A percentile compares a stretch with the other conserved stretches of the same genome.
phyloP scores from a whole-genome alignment of 1,284 basidiomycete genomes.

The Ganoderma leucocontextum region DNA sequence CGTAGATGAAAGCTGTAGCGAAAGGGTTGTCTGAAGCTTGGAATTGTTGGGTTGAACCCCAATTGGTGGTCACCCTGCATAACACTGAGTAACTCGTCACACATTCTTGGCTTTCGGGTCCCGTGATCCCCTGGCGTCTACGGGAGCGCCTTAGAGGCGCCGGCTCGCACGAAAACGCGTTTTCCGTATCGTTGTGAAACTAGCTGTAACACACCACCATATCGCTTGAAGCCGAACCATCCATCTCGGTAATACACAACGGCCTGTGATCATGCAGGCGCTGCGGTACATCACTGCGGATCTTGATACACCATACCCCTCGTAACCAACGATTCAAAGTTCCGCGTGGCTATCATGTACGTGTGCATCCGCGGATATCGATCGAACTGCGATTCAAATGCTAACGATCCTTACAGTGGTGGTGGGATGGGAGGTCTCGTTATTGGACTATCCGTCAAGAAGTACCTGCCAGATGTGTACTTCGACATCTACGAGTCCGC shows the following conservation, averaged over 20 bases:
- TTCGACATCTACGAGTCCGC: slow-evolving; percentile 54
- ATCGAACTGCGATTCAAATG: background rate
- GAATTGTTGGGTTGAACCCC: no score
- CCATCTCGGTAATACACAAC: no score
- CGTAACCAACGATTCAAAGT: background rate
- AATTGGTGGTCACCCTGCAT: no score
- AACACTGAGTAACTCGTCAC: no score
- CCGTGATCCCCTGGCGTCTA: no score
- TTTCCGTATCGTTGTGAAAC: background rate
- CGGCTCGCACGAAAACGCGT: background rate
- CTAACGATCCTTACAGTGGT: slow-evolving; percentile 38
- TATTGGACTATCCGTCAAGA: slow-evolving; percentile 45
- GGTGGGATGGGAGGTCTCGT: slow-evolving; percentile 49
- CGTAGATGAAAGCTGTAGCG: no score
- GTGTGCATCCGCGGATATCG: background rate
- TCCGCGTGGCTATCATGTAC: background rate
- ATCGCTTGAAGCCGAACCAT: no score
- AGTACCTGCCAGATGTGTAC: slow-evolving; percentile 44
- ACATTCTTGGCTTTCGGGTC: no score
- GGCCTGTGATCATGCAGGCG: no score
- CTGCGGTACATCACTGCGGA: no score
- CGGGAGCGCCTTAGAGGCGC: background rate
- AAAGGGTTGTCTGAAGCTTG: no score
- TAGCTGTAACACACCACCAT: background rate
- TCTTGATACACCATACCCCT: background rate